A percentile compares a stretch with the other conserved stretches of the same genome.
These are phyloP conservation scores for Hymenoscyphus infarciens DNA, from an alignment of 2,329 filamentous ascomycete genomes.

Conservation along the genomic window DNA sequence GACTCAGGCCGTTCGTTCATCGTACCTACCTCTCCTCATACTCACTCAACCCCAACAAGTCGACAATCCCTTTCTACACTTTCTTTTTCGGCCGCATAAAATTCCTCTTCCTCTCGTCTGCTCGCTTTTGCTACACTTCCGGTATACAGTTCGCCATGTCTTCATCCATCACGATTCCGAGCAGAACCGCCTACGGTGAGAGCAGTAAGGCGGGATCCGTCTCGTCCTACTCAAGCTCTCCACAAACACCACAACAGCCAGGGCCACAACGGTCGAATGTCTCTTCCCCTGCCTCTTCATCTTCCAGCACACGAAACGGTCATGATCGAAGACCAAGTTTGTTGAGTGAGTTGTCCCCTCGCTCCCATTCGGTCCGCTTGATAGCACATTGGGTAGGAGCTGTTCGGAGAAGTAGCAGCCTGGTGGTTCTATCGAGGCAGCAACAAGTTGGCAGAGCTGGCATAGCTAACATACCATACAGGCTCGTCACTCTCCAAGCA, in stretches of 20 bases:
- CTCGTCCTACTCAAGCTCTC: slow-evolving; percentile 56
- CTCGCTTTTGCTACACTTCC: not conserved
- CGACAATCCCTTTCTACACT: slow-evolving; percentile 1
- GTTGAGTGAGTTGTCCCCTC: slow-evolving; percentile 48
- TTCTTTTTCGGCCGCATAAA: not conserved
- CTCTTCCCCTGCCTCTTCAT: slow-evolving; percentile 39
- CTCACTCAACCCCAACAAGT: not conserved
- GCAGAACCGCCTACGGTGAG: slow-evolving; percentile 39
- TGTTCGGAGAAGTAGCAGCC: not conserved
- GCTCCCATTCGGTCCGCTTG: slow-evolving; percentile 8
- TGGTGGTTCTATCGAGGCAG: slow-evolving; percentile 3
- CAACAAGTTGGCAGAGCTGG: not conserved
- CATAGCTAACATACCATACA: slow-evolving; percentile 39
- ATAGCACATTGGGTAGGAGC: not conserved
- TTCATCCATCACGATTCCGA: slow-evolving; percentile 67
- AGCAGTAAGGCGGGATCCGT: slow-evolving; percentile 47
- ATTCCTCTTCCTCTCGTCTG: slow-evolving; percentile 1
- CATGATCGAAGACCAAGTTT: slow-evolving; percentile 59
- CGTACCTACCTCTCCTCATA: not conserved
- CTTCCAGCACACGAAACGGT: slow-evolving; percentile 38
- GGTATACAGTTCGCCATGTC: slow-evolving; percentile 44
- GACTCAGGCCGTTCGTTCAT: slow-evolving; percentile 6
- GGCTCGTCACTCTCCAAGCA: slow-evolving; percentile 69
- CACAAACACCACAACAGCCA: slow-evolving; percentile 45
- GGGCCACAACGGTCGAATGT: slow-evolving; percentile 43